Percentiles rank a stretch among this genome's conserved stretches.
These are phyloP conservation scores for Mesembryanthemum crystallinum DNA, from an alignment of 148 eudicot genomes.

Conservation along the genomic window DNA sequence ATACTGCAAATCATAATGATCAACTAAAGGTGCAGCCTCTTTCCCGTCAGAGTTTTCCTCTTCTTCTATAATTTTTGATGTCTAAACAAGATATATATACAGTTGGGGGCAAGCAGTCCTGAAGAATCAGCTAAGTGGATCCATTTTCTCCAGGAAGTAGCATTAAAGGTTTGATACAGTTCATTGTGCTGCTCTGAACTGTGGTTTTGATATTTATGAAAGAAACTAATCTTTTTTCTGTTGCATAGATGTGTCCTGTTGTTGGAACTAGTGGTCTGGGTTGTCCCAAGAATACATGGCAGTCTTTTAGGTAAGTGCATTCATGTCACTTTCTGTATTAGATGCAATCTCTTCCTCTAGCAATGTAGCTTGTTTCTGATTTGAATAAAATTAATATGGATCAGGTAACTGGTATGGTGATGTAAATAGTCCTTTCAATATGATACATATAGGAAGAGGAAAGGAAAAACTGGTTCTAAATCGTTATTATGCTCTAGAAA, in stretches of 20 bases:
- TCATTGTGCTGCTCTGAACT: background rate
- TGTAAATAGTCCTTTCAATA: background rate
- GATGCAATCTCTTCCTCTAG: background rate
- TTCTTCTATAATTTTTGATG: background rate
- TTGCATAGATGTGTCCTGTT: slow-evolving; percentile 37
- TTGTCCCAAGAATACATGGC: slow-evolving; percentile 32
- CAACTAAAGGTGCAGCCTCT: slow-evolving; percentile 48
- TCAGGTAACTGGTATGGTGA: background rate
- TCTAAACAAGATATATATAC: slow-evolving; percentile 5
- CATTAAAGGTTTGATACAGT: slow-evolving; percentile 36
- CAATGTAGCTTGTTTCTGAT: background rate
- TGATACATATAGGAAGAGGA: background rate
- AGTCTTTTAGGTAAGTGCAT: slow-evolving; percentile 47
- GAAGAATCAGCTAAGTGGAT: slow-evolving; percentile 79
- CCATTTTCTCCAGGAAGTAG: slow-evolving; percentile 53
- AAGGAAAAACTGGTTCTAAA: background rate
- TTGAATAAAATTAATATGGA: background rate
- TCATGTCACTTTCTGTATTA: background rate
- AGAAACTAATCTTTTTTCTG: slow-evolving; percentile 6
- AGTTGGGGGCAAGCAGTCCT: slow-evolving; percentile 71
- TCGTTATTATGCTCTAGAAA: background rate
- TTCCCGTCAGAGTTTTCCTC: slow-evolving; percentile 17
- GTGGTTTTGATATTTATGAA: background rate
- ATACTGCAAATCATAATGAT: slow-evolving; percentile 55
- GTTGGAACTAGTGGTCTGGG: slow-evolving; percentile 26